Conservation (phyloP, 2,329 filamentous ascomycete species). For the Microsporum audouinii region DNA sequence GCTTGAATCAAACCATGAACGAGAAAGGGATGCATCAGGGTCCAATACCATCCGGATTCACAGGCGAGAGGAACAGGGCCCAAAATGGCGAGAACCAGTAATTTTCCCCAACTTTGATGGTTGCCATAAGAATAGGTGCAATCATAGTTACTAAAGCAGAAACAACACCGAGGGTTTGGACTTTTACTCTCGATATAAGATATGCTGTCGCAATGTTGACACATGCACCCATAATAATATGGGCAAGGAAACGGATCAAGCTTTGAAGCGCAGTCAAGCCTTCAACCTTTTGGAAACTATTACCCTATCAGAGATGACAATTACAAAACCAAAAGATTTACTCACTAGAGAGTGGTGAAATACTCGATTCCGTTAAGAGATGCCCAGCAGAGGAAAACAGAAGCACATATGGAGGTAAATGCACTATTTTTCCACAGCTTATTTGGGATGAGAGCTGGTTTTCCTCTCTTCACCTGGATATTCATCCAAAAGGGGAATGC, state of each 20-base stretch:
- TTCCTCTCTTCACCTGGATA: conserved; percentile 34
- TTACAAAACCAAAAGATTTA: conserved; percentile 5
- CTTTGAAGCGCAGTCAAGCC: conserved; percentile 36
- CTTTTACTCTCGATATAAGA: conserved; percentile 12
- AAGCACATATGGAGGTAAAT: conserved; percentile 47
- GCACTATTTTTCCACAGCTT: conserved; percentile 46
- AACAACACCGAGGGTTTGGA: conserved; percentile 10
- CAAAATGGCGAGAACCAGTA: conserved; percentile 12
- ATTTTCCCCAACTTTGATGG: conserved; percentile 7
- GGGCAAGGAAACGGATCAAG: conserved; percentile 38
- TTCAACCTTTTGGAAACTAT: conserved; percentile 43
- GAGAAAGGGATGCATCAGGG: background rate
- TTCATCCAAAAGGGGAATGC: conserved; percentile 46
- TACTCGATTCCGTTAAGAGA: conserved; percentile 40
- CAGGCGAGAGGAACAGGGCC: conserved; percentile 11
- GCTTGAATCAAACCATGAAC: background rate
- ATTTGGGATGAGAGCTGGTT: conserved; percentile 51
- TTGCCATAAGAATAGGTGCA: conserved; percentile 13
- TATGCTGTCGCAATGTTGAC: conserved; percentile 11
- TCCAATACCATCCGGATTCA: conserved; percentile 13
- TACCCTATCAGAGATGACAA: background rate
- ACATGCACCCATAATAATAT: conserved; percentile 29
- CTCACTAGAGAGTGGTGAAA: conserved; percentile 37
- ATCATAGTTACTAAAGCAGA: conserved; percentile 12
- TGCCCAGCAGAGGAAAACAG: conserved; percentile 37